These are phyloP conservation scores for Triangularia verruculosa DNA, from an alignment of 2,329 filamentous ascomycete genomes.

Conservation along the genomic window DNA sequence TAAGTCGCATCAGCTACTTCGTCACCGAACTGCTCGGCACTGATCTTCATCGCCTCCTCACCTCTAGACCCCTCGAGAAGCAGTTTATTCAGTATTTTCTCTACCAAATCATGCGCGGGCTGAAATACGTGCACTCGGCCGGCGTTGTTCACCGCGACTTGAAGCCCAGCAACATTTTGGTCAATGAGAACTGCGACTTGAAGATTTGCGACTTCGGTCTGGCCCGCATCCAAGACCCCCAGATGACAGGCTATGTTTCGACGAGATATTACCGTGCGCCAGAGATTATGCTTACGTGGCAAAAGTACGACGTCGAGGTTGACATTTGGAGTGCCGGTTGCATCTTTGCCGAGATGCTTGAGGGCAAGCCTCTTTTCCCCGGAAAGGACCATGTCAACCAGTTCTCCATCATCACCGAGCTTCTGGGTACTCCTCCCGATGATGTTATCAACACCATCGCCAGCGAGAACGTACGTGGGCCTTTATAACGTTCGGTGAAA, in stretches of 20 bases:
- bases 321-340: conserved; percentile 99
- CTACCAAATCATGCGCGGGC: conserved; percentile 94
- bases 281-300: conserved; percentile 99
- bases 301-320: conserved; percentile 99
- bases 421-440: conserved; percentile 92
- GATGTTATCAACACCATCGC: conserved; percentile 99
- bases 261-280: conserved; percentile 98
- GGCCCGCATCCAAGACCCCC: conserved; percentile 95
- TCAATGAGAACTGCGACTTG: conserved; percentile 99
- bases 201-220: conserved; percentile 99
- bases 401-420: conserved; percentile 98
- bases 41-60: conserved; percentile 91
- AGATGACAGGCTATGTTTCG: conserved; percentile 99
- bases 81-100: conserved; percentile 99
- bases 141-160: conserved; percentile 96
- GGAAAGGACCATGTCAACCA: conserved; percentile 99
- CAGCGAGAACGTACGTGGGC: conserved; percentile 81
- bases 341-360: conserved; percentile 99
- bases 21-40: conserved; percentile 97
- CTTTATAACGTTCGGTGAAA: background rate
- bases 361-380: conserved; percentile 96
- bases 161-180: conserved; percentile 97
- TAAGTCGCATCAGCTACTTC: conserved; percentile 68
- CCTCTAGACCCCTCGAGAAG: conserved; percentile 93
- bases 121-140: conserved; percentile 99